A percentile compares a stretch with the other conserved stretches of the same genome.
phyloP scores from a whole-genome alignment of 139 green algal species.

The Closterium sp. region DNA sequence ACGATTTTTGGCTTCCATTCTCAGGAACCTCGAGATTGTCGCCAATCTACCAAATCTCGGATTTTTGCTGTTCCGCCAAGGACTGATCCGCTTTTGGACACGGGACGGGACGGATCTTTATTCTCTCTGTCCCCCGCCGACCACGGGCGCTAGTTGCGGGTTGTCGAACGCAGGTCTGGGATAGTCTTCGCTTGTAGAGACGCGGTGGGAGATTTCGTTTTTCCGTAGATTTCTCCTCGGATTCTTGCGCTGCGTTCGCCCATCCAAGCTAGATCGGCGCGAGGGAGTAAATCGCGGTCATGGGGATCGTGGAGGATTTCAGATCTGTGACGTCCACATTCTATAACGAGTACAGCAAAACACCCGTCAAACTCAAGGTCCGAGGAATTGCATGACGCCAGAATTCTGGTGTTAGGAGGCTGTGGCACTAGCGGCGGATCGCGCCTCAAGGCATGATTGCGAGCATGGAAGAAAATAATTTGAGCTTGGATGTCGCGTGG shows the following conservation, averaged over 20 bases:
- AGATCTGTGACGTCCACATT: conserved; percentile 34
- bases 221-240: neutral
- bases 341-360: conserved; percentile 45
- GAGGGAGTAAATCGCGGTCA: neutral
- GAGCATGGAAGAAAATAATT: too few species aligned
- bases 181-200: neutral
- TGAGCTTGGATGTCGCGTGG: too few species aligned
- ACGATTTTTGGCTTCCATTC: too few species aligned
- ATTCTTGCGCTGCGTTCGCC: neutral
- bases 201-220: neutral
- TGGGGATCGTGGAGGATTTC: conserved; percentile 35
- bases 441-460: too few species aligned
- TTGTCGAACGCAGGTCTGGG: neutral
- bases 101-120: neutral
- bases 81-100: neutral
- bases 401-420: too few species aligned
- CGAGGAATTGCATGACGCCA: too few species aligned
- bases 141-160: too few species aligned
- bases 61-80: neutral
- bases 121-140: neutral
- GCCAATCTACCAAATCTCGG: neutral
- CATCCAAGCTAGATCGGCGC: neutral
- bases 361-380: conserved; percentile 45
- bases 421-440: too few species aligned
- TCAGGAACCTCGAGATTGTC: neutral